Percentiles rank a stretch among this genome's conserved stretches.
These are phyloP conservation scores for Phytophthora sojae DNA, from an alignment of 352 stramenopile species.

Conservation along the genomic window DNA sequence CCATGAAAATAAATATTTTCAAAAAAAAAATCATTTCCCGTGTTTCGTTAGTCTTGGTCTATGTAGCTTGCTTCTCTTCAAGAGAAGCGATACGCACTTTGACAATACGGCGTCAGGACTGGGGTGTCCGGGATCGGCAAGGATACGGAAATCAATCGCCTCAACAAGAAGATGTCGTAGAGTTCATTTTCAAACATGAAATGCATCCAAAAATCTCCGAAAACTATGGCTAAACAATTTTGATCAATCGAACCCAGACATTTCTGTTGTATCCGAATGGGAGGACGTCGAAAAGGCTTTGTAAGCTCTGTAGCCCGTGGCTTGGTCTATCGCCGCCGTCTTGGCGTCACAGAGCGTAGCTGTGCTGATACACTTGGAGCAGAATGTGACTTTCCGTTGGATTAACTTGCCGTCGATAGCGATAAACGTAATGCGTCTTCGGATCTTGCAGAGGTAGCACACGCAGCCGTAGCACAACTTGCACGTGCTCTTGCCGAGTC, in stretches of 20 bases:
- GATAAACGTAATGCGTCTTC: constrained; percentile 45
- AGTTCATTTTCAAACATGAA: too few species aligned
- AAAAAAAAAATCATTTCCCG: too few species aligned
- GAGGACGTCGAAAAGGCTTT: constrained; percentile 32
- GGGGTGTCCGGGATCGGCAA: too few species aligned
- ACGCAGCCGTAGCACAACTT: constrained; percentile 38
- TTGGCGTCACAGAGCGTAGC: constrained; percentile 27
- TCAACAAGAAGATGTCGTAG: too few species aligned
- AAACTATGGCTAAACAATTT: background rate
- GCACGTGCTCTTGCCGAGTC: constrained; percentile 15
- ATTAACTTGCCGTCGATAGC: constrained; percentile 31
- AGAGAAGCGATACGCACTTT: too few species aligned
- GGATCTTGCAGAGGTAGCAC: constrained; percentile 41
- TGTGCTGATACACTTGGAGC: constrained; percentile 39
- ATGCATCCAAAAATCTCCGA: background rate
- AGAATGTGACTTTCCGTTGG: constrained; percentile 47
- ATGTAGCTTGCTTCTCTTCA: too few species aligned
- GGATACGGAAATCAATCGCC: too few species aligned
- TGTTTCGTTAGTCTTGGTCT: too few species aligned
- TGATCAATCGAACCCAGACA: background rate
- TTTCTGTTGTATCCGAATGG: constrained; percentile 12
- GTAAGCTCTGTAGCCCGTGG: constrained; percentile 29
- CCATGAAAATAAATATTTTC: too few species aligned
- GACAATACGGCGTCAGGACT: too few species aligned
- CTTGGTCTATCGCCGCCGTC: constrained; percentile 27